A percentile compares a stretch with the other conserved stretches of the same genome.
Evolutionary conservation across 2,329 filamentous ascomycete species (phyloP).

Genomic region (Xylaria arbuscula): DNA sequence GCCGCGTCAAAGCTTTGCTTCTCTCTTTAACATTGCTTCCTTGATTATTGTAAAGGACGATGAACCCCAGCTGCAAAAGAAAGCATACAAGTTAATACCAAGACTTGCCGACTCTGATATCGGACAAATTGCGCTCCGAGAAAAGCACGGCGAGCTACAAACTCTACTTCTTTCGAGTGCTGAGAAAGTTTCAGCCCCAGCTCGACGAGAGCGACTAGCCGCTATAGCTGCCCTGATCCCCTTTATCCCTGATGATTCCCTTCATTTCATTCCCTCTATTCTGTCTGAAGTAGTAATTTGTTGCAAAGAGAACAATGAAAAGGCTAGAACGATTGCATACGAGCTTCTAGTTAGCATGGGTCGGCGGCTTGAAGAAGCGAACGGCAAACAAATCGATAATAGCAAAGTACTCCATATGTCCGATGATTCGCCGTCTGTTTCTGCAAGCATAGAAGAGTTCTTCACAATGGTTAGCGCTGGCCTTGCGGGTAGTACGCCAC

Average conservation of each 20-base stretch:
- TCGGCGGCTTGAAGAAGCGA: slow-evolving; percentile 74
- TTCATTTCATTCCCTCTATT: slow-evolving; percentile 93
- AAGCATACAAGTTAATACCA: slow-evolving; percentile 97
- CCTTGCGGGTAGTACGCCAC: slow-evolving; percentile 89
- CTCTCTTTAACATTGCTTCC: slow-evolving; percentile 87
- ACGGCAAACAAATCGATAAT: slow-evolving; percentile 82
- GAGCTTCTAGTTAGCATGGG: slow-evolving; percentile 91
- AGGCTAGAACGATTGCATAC: slow-evolving; percentile 88
- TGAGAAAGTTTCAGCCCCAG: slow-evolving; percentile 87
- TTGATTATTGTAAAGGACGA: slow-evolving; percentile 83
- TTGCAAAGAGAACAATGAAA: slow-evolving; percentile 98
- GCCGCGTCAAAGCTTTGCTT: slow-evolving; percentile 83
- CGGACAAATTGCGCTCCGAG: slow-evolving; percentile 79
- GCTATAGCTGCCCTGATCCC: slow-evolving; percentile 85
- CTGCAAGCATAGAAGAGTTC: slow-evolving; percentile 90
- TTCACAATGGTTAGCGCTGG: slow-evolving; percentile 98
- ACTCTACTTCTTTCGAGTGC: slow-evolving; percentile 80
- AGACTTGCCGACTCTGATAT: slow-evolving; percentile 84
- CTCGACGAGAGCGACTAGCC: slow-evolving; percentile 84
- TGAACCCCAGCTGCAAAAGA: slow-evolving; percentile 96
- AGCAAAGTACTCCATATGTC: slow-evolving; percentile 90
- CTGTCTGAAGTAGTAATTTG: slow-evolving; percentile 95
- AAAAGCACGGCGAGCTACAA: slow-evolving; percentile 83
- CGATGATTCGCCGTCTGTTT: slow-evolving; percentile 77
- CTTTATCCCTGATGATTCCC: slow-evolving; percentile 77